Evolutionary conservation across 1,284 basidiomycete species (phyloP).

Genomic region (Rhizopogon parksii): DNA sequence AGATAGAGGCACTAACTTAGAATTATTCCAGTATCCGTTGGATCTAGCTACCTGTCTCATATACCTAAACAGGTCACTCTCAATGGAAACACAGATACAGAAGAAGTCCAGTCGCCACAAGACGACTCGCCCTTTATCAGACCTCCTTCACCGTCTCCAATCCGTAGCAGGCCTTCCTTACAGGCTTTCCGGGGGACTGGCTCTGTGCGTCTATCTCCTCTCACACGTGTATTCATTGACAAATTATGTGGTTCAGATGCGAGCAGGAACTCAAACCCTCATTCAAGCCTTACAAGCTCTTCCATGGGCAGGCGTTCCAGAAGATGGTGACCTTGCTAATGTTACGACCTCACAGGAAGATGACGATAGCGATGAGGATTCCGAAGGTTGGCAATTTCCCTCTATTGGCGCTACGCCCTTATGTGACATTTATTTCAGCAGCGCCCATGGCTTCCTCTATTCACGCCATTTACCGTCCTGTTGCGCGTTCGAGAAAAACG

Average conservation of each 20-base stretch:
- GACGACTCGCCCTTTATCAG: slow-evolving; percentile 75
- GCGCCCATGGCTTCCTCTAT: slow-evolving; percentile 69
- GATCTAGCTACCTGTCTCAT: not conserved
- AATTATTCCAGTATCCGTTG: not conserved
- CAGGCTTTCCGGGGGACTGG: slow-evolving; percentile 55
- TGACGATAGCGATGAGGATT: slow-evolving; percentile 58
- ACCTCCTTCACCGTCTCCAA: slow-evolving; percentile 57
- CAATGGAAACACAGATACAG: slow-evolving; percentile 11
- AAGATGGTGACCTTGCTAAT: slow-evolving; percentile 55
- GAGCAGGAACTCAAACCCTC: slow-evolving; percentile 74
- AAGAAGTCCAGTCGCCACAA: slow-evolving; percentile 13
- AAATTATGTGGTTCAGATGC: slow-evolving; percentile 46
- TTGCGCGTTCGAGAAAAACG: slow-evolving; percentile 55
- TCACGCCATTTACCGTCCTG: slow-evolving; percentile 77
- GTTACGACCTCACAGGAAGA: slow-evolving; percentile 35
- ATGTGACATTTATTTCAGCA: slow-evolving; percentile 11
- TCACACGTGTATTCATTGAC: slow-evolving; percentile 1
- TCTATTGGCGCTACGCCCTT: slow-evolving; percentile 14
- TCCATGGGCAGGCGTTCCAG: slow-evolving; percentile 63
- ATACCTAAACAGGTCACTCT: not conserved
- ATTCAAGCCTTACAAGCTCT: slow-evolving; percentile 80
- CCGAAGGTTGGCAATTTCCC: slow-evolving; percentile 26
- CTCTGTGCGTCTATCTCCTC: slow-evolving; percentile 44
- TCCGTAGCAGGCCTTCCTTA: slow-evolving; percentile 37
- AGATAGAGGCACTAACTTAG: not conserved